These are phyloP conservation scores for Blakeslea trispora DNA, from an alignment of 371 early-diverging fungal species.

Conservation along the genomic window DNA sequence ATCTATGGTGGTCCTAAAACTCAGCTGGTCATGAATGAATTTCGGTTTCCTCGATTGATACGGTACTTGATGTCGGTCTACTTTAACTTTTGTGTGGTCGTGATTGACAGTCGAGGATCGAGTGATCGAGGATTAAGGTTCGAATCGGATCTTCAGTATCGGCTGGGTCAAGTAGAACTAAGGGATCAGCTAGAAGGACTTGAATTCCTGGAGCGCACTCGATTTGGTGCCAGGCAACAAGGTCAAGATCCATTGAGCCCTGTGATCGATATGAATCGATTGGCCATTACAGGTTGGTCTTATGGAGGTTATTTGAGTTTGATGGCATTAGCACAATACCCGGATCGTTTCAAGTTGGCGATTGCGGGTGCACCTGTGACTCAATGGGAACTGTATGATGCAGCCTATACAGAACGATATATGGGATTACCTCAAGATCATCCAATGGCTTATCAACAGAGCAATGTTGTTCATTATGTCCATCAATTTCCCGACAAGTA, in stretches of 20 bases:
- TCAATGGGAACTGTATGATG: conserved; percentile 73
- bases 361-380: conserved; percentile 84
- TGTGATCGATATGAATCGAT: conserved; percentile 58
- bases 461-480: conserved; percentile 57
- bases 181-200: conserved; percentile 73
- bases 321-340: conserved; percentile 68
- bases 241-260: conserved; percentile 13
- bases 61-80: conserved; percentile 65
- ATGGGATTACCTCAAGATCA: conserved; percentile 66
- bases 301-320: conserved; percentile 79
- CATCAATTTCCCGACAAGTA: conserved; percentile 68
- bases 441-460: conserved; percentile 48
- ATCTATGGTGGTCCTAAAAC: conserved; percentile 71
- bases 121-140: conserved; percentile 70
- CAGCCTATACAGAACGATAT: conserved; percentile 82
- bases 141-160: conserved; percentile 57
- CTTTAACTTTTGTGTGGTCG: conserved; percentile 71
- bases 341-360: conserved; percentile 66
- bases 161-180: conserved; percentile 68
- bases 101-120: conserved; percentile 79
- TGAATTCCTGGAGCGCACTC: conserved; percentile 47
- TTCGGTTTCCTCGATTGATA: conserved; percentile 63
- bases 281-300: conserved; percentile 75
- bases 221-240: conserved; percentile 47
- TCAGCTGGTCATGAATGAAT: conserved; percentile 75